Evolutionary conservation across 2,329 filamentous ascomycete species (phyloP), one percentile per base, ranked within the genome.

Genomic region (Alternaria infectoria): DNA sequence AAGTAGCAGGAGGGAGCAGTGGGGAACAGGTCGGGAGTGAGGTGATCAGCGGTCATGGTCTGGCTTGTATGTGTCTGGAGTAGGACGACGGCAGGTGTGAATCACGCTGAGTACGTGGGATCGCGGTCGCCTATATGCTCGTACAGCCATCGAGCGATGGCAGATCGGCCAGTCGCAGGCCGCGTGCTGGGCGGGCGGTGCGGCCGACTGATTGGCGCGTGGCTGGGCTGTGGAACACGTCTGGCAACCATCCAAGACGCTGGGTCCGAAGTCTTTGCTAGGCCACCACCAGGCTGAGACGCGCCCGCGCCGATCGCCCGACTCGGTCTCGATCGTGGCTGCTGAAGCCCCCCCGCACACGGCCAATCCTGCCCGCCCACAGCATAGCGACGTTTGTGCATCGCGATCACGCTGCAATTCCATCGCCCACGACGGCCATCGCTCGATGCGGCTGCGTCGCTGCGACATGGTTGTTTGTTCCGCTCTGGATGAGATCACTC

Each of bases 1-100:
- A 80, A 79, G 74, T 79, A 80, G 75, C 77, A 78, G 40, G 64
- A 58, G 28, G 65, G 62, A 12, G 56, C 51, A 26, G 50, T 59
- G 49, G 62, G 49, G 45, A 61, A 63, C 46, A 57, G 54, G 61
- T 66, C 62, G 12, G 56, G 60, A 19, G 64, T 54, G n/a, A 17
- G 47, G 45, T 47, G 64, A 69, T 67, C 62, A 49, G 56, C 64
- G 47, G 51, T 57, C 68, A 69, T 70, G 68, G 59, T 70, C 54
- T 57, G 47, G 54, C 52, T 46, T 30, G 51, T 63, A 45, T 47
- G 59, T 50, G 54, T 56, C 36, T 43, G 57, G 47, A 19, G 49
- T 25, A 49, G 55, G 54, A 61, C 59, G 63, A 66, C 59, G 43
- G 51, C 58, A 25, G 23, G 54, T 44, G 43, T 65, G 58, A 57